These are phyloP conservation scores for Cyclotella kingstonii DNA, from an alignment of 108 stramenopile genomes.

Conservation along the genomic window DNA sequence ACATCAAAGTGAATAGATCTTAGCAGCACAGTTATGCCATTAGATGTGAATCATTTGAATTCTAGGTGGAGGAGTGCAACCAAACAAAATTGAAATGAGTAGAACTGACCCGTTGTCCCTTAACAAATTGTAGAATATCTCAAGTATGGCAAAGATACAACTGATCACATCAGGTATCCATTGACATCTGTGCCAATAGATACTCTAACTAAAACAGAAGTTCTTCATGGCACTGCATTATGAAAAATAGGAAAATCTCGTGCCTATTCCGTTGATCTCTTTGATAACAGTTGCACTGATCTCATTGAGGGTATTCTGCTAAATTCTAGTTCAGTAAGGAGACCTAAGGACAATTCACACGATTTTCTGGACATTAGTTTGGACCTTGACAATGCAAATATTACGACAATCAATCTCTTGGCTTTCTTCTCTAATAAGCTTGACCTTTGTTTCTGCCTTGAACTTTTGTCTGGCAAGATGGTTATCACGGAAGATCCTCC, in stretches of 20 bases:
- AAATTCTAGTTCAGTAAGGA: not conserved
- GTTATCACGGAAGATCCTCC: slow-evolving; percentile 26
- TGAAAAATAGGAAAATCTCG: slow-evolving; percentile 12
- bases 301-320: slow-evolving; percentile 16
- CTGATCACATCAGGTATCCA: no score
- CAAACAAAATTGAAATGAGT: no score
- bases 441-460: slow-evolving; percentile 28
- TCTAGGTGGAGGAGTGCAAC: no score
- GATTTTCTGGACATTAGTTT: slow-evolving; percentile 20
- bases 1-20: no score
- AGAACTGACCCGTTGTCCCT: no score
- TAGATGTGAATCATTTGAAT: no score
- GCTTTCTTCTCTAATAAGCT: not conserved
- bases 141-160: no score
- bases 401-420: slow-evolving; percentile 23
- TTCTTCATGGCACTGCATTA: no score
- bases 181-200: no score
- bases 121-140: no score
- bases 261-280: slow-evolving; percentile 13
- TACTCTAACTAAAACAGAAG: no score
- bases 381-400: slow-evolving; percentile 16
- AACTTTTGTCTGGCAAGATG: slow-evolving; percentile 9
- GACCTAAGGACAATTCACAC: slow-evolving; percentile 14
- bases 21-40: no score
- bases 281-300: slow-evolving; percentile 15